These are phyloP conservation scores for Capsella rubella DNA, from an alignment of 441 rosid species.

Conservation along the genomic window DNA sequence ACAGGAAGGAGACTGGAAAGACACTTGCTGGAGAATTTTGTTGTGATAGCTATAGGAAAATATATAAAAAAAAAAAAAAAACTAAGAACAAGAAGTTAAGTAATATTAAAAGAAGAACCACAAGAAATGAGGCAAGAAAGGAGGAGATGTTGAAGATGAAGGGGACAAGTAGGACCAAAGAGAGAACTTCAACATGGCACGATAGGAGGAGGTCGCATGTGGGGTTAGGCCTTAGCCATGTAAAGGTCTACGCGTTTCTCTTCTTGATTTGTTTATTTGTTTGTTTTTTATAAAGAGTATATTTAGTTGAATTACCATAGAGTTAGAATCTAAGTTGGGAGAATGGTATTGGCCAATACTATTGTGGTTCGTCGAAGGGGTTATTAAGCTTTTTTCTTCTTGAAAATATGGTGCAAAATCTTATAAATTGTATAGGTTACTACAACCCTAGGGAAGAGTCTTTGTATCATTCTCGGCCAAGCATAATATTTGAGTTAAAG, in stretches of 20 bases:
- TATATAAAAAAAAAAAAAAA: background rate
- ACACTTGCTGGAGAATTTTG: conserved; percentile 40
- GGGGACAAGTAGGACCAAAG: conserved; percentile 58
- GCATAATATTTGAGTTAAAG: too few relatives aligned
- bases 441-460: too few relatives aligned
- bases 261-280: too few relatives aligned
- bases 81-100: background rate
- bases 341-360: too few relatives aligned
- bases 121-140: conserved; percentile 42
- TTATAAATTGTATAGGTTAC: too few relatives aligned
- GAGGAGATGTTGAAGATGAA: conserved; percentile 46
- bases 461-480: too few relatives aligned
- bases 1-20: conserved; percentile 46
- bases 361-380: too few relatives aligned
- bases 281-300: too few relatives aligned
- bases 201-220: conserved; percentile 65
- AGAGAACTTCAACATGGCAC: conserved; percentile 60
- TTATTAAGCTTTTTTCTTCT: too few relatives aligned
- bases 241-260: conserved; percentile 47
- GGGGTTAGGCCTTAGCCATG: conserved; percentile 77
- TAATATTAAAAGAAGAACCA: conserved; percentile 19
- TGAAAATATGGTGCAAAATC: too few relatives aligned
- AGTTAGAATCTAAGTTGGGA: too few relatives aligned
- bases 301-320: too few relatives aligned
- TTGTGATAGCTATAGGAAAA: conserved; percentile 7